These are phyloP conservation scores for Leishmania major DNA, from an alignment of 208 protist species.

Conservation along the genomic window DNA sequence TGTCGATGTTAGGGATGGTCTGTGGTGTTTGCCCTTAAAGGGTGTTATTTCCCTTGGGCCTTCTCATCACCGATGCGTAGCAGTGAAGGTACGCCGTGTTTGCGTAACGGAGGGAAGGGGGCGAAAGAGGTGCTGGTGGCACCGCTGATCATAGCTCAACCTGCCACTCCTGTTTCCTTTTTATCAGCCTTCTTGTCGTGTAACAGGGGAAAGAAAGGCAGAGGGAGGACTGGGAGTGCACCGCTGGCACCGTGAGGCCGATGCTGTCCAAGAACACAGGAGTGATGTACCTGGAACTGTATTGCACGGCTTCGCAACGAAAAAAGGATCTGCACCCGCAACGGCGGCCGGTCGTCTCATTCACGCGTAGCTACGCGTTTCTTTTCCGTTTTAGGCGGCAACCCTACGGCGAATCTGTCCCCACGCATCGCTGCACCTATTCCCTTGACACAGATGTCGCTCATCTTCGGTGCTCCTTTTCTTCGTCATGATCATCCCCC, in stretches of 20 bases:
- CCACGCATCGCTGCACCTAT: background rate
- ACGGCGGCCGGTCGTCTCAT: background rate
- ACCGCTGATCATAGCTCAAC: background rate
- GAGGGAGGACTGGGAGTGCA: background rate
- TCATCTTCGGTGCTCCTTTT: background rate
- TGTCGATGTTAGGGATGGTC: background rate
- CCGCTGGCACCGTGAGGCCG: background rate
- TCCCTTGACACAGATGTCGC: background rate
- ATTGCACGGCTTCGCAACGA: background rate
- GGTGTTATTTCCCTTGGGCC: constrained; percentile 1
- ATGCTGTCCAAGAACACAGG: background rate
- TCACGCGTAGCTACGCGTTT: background rate
- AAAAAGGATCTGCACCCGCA: background rate
- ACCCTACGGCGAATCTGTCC: background rate
- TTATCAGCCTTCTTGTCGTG: background rate
- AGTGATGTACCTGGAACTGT: too few species aligned
- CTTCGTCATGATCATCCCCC: background rate
- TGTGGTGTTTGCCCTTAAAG: background rate
- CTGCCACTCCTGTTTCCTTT: background rate
- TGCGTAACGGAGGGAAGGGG: background rate
- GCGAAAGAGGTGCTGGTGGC: background rate
- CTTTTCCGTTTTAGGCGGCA: background rate
- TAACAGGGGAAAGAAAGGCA: background rate
- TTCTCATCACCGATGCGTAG: background rate
- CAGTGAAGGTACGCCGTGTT: background rate